Percentiles rank a stretch among this genome's conserved stretches.
Conservation (phyloP, 1,139 yeast genomes). For the Zygosaccharomyces pseudobailii region DNA sequence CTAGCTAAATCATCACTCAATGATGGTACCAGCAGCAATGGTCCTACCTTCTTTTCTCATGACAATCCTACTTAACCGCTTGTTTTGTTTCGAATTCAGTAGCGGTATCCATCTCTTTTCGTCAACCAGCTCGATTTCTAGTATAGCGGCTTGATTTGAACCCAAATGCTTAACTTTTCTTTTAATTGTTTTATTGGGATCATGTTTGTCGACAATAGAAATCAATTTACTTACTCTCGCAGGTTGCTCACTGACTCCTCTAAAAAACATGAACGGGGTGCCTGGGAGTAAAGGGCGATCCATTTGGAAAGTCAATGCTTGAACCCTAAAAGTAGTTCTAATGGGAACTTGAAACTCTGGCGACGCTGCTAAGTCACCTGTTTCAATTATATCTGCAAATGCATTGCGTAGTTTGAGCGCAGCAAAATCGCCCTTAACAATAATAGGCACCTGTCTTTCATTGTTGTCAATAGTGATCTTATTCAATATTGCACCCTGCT, state of each 20-base stretch:
- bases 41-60: constrained; percentile 82
- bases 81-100: constrained; percentile 53
- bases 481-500: constrained; percentile 43
- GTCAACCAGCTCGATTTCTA: constrained; percentile 58
- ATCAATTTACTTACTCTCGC: constrained; percentile 61
- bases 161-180: constrained; percentile 66
- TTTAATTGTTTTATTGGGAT: constrained; percentile 39
- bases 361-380: constrained; percentile 70
- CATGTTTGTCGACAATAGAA: constrained; percentile 44
- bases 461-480: constrained; percentile 36
- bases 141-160: constrained; percentile 67
- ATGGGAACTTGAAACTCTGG: constrained; percentile 46
- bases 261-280: constrained; percentile 72
- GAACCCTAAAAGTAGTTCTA: constrained; percentile 49
- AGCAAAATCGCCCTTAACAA: constrained; percentile 67
- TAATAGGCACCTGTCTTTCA: constrained; percentile 37
- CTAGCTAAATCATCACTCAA: constrained; percentile 16
- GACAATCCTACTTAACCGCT: constrained; percentile 73
- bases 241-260: constrained; percentile 75
- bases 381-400: constrained; percentile 48
- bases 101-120: constrained; percentile 51
- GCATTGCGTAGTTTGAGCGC: constrained; percentile 53
- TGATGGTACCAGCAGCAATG: constrained; percentile 77
- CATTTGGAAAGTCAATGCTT: constrained; percentile 64
- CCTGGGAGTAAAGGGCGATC: constrained; percentile 76